These are phyloP conservation scores for Bretschneidera sinensis DNA, from an alignment of 345 rosid species.

Conservation along the genomic window DNA sequence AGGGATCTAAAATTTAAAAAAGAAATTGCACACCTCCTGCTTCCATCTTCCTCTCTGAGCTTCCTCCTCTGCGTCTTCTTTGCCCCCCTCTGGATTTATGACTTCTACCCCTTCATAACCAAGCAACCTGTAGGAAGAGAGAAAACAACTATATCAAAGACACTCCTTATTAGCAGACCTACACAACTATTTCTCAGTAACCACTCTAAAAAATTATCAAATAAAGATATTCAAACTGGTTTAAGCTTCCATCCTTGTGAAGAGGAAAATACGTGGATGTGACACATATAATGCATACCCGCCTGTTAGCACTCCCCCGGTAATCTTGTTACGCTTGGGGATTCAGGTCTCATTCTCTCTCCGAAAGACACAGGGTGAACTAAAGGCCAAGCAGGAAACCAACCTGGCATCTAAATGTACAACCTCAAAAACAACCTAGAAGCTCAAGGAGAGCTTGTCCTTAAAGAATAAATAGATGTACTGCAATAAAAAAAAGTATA, in stretches of 20 bases:
- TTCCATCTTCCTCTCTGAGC: slow-evolving; percentile 92
- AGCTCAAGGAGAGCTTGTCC: no score
- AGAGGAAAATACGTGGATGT: background rate
- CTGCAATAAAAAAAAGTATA: no score
- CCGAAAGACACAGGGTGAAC: no score
- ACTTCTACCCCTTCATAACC: slow-evolving; percentile 87
- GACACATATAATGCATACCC: background rate
- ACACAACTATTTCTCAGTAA: background rate
- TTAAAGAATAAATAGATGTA: no score
- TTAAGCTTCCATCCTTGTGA: background rate
- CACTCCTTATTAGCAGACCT: background rate
- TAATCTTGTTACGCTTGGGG: background rate
- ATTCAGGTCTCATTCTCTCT: no score
- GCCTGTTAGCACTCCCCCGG: background rate
- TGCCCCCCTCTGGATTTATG: slow-evolving; percentile 90
- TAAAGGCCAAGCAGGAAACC: no score
- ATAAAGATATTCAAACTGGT: no score
- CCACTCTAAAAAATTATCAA: background rate
- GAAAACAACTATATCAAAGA: background rate
- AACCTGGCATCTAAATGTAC: no score
- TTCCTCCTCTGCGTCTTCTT: slow-evolving; percentile 91
- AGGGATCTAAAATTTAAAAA: slow-evolving; percentile 1
- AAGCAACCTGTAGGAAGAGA: slow-evolving; percentile 32
- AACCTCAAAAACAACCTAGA: no score
- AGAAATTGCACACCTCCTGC: slow-evolving; percentile 48